phyloP scores from a whole-genome alignment of 495 filamentous ascomycete genomes.

The Podospora sp. region DNA sequence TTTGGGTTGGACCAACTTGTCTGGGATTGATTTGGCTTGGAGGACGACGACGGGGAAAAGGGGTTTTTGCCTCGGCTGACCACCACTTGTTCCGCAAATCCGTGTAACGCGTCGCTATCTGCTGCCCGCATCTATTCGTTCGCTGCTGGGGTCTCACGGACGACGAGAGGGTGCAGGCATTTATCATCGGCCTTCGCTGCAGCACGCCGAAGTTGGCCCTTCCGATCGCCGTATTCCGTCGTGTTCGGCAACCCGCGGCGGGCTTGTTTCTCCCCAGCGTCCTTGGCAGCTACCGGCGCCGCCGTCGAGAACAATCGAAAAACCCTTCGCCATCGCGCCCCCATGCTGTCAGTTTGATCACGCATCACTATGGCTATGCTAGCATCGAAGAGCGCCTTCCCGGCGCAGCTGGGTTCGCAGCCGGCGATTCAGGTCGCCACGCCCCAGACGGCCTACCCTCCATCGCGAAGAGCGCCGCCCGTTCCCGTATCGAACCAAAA shows the following conservation, averaged over 20 bases:
- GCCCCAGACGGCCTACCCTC: conserved; percentile 57
- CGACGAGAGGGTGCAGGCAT: conserved; percentile 12
- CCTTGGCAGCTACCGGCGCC: conserved; percentile 15
- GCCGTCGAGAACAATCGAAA: conserved; percentile 1
- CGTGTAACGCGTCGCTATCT: conserved; percentile 21
- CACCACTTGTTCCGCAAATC: conserved; percentile 5
- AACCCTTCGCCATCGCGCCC: conserved; percentile 22
- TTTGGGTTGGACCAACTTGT: conserved; percentile 15
- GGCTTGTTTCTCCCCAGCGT: conserved; percentile 2
- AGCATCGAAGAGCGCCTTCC: conserved; percentile 80
- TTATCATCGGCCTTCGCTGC: conserved; percentile 14
- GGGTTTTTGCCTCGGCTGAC: background rate
- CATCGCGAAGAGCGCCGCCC: conserved; percentile 55
- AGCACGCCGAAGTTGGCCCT: background rate
- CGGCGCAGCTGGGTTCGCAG: conserved; percentile 61
- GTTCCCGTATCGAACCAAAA: conserved; percentile 62
- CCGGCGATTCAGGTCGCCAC: conserved; percentile 55
- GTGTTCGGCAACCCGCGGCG: conserved; percentile 5
- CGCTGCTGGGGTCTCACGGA: conserved; percentile 15
- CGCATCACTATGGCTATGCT: conserved; percentile 72
- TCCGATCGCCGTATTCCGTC: conserved; percentile 1
- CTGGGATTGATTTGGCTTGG: conserved; percentile 23
- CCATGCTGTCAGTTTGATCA: conserved; percentile 31
- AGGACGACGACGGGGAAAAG: conserved; percentile 11
- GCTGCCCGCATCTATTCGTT: conserved; percentile 4